phyloP scores from a whole-genome alignment of 495 filamentous ascomycete species.

The Aspergillus nidulans region DNA sequence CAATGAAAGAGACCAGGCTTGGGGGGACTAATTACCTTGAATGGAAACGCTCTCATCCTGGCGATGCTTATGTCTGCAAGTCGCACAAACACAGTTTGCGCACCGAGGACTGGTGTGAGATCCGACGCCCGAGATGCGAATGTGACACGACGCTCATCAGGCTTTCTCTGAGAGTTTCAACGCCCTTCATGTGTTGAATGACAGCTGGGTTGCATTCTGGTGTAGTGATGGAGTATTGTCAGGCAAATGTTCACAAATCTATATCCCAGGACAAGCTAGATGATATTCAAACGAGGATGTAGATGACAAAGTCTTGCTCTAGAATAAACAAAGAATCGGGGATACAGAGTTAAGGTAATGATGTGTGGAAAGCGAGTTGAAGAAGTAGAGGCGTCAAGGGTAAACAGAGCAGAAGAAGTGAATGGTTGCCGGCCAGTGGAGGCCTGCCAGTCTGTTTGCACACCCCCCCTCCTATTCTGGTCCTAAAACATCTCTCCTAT shows the following conservation, averaged over 20 bases:
- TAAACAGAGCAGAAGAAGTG: background rate
- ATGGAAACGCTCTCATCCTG: background rate
- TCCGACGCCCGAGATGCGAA: background rate
- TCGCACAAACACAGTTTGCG: conserved; percentile 2
- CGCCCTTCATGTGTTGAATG: background rate
- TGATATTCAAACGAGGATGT: background rate
- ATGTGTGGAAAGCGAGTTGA: background rate
- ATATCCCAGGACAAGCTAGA: background rate
- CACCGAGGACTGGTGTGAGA: background rate
- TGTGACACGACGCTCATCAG: background rate
- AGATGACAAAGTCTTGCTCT: background rate
- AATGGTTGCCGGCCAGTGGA: background rate
- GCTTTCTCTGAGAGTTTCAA: background rate
- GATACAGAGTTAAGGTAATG: background rate
- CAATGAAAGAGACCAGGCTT: background rate
- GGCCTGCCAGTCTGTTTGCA: background rate
- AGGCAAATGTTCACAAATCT: background rate
- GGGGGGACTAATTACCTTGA: background rate
- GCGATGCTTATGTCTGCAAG: background rate
- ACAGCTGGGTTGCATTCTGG: background rate
- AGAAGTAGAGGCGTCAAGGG: background rate
- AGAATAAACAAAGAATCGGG: background rate
- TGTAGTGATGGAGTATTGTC: background rate
- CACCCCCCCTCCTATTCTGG: background rate
- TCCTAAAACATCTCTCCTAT: background rate